Evolutionary conservation across 2,329 filamentous ascomycete species (phyloP).

Genomic region (Claviceps sp.): DNA sequence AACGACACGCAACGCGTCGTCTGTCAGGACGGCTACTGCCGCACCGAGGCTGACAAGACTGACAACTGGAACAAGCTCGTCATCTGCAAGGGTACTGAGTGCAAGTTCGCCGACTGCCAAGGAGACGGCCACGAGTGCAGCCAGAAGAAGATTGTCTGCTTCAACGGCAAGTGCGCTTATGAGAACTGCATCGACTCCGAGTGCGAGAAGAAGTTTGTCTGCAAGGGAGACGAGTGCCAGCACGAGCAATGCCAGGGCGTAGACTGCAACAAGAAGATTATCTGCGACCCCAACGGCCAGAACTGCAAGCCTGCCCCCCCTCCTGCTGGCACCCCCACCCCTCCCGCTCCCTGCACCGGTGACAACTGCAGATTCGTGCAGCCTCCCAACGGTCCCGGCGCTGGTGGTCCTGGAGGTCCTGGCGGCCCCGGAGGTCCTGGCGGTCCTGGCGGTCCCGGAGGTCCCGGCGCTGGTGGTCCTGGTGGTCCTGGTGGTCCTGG

Average conservation of each 20-base stretch:
- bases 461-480: conserved; percentile 1
- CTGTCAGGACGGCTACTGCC: conserved; percentile 18
- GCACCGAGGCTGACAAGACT: conserved; percentile 13
- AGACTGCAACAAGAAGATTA: conserved; percentile 17
- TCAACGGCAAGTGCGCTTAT: conserved; percentile 16
- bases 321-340: neutral
- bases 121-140: conserved; percentile 9
- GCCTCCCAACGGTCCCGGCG: neutral
- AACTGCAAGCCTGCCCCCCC: conserved; percentile 10
- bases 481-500: neutral
- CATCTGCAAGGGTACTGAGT: conserved; percentile 16
- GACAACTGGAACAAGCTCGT: conserved; percentile 18
- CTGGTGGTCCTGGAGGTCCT: neutral
- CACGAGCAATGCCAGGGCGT: conserved; percentile 17
- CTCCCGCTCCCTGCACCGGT: conserved; percentile 3
- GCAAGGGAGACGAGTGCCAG: conserved; percentile 18
- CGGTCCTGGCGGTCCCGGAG: neutral
- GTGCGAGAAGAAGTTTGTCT: conserved; percentile 21
- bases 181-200: conserved; percentile 16
- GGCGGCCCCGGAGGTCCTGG: neutral
- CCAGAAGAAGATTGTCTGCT: conserved; percentile 21
- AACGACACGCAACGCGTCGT: conserved; percentile 16
- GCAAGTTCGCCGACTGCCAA: conserved; percentile 15
- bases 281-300: conserved; percentile 13
- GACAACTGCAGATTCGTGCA: neutral